Evolutionary conservation across 2,329 filamentous ascomycete genomes (phyloP).

Genomic region (Fusarium neocosmosporiellum): DNA sequence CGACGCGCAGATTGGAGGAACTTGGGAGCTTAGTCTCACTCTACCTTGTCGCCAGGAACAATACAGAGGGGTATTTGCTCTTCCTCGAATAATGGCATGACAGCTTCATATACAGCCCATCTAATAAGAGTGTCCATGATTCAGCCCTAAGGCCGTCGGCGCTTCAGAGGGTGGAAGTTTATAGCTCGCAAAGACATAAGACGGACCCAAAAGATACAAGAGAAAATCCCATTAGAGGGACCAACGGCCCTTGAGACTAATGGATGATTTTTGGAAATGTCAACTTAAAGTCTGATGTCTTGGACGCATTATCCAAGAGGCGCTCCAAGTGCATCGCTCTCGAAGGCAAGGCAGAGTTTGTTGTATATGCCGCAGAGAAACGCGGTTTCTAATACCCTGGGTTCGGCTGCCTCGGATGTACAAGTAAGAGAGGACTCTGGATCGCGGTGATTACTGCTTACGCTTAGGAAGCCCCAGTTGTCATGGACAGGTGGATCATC

Average conservation of each 20-base stretch:
- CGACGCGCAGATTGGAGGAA: not conserved
- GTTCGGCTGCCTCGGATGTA: not conserved
- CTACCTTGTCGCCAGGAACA: not conserved
- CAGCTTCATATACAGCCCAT: not conserved
- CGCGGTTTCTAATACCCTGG: not conserved
- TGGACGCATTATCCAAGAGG: not conserved
- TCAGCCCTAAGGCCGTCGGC: rapidly evolving
- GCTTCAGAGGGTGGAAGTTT: not conserved
- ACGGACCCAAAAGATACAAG: not conserved
- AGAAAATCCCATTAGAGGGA: too few species aligned
- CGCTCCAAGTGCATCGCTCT: not conserved
- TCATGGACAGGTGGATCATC: not conserved
- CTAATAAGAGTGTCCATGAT: not conserved
- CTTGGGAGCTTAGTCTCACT: not conserved
- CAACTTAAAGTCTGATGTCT: not conserved
- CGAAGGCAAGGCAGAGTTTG: not conserved
- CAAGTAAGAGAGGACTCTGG: not conserved
- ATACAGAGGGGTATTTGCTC: not conserved
- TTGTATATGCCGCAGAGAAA: not conserved
- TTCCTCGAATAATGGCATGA: too few species aligned
- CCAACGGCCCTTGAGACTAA: too few species aligned
- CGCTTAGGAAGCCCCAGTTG: not conserved
- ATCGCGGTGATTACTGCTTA: not conserved
- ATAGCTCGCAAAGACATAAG: not conserved
- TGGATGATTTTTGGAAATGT: not conserved